These are phyloP conservation scores for Podosphaera xanthii DNA, from an alignment of 2,329 filamentous ascomycete genomes.

Conservation along the genomic window DNA sequence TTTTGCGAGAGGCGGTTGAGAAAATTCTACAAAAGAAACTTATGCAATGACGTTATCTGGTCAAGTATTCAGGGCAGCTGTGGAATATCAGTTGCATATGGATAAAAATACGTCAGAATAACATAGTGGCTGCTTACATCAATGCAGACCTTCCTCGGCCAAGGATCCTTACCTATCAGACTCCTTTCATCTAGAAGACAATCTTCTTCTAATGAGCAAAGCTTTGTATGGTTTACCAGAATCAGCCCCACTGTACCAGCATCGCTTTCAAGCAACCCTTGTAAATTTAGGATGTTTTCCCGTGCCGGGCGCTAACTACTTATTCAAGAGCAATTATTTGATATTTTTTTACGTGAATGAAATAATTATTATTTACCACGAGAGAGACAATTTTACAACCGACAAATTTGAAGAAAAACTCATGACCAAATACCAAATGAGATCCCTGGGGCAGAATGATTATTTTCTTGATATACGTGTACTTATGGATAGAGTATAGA, in stretches of 20 bases:
- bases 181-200: neutral
- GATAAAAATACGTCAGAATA: neutral
- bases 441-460: neutral
- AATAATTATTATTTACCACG: neutral
- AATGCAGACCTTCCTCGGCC: neutral
- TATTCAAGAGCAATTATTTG: neutral
- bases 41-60: neutral
- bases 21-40: slow-evolving; percentile 2
- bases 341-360: neutral
- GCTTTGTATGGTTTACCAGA: neutral
- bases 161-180: neutral
- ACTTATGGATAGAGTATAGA: neutral
- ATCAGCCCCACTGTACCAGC: neutral
- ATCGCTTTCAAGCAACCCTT: neutral
- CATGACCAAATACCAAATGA: neutral
- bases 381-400: neutral
- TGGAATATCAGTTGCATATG: neutral
- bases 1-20: slow-evolving; percentile 9
- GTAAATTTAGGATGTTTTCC: neutral
- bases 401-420: neutral
- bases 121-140: neutral
- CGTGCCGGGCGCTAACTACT: neutral
- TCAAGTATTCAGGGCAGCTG: neutral
- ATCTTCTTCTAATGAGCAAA: neutral
- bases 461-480: neutral